phyloP scores from a whole-genome alignment of 2,329 filamentous ascomycete species.

The Aspergillus pseudoterreus region DNA sequence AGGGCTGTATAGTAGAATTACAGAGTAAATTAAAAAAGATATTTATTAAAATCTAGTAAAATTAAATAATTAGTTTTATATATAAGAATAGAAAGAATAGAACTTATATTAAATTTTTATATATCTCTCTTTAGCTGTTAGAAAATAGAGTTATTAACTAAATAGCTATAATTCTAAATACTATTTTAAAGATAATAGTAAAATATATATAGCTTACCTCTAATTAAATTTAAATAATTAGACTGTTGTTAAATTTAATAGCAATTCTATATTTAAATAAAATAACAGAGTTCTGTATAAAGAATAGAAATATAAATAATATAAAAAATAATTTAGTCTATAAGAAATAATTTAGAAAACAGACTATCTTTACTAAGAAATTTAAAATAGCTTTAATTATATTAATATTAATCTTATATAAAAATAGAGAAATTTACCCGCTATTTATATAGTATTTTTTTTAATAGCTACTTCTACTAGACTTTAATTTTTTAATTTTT shows the following conservation, averaged over 20 bases:
- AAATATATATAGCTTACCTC: conserved; percentile 9
- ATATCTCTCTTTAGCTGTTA: not conserved
- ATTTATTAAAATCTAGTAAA: conserved; percentile 7
- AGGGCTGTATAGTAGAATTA: conserved; percentile 7
- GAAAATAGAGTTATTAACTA: not conserved
- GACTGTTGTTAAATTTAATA: conserved; percentile 10
- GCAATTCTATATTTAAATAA: conserved; percentile 10
- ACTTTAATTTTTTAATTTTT: too few species aligned
- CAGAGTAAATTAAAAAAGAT: conserved; percentile 7
- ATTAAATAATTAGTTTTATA: not conserved
- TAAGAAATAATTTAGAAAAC: not conserved
- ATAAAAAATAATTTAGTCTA: conserved; percentile 9
- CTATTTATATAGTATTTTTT: too few species aligned
- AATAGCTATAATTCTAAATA: not conserved
- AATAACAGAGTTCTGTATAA: conserved; percentile 5
- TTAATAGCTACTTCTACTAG: too few species aligned
- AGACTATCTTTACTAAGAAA: too few species aligned
- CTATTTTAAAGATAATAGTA: conserved; percentile 9
- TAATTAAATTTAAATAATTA: conserved; percentile 3
- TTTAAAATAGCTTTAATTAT: too few species aligned
- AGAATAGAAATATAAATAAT: conserved; percentile 11
- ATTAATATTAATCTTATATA: too few species aligned
- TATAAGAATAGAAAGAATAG: not conserved
- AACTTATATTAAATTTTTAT: not conserved
- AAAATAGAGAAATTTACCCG: too few species aligned